A percentile compares a stretch with the other conserved stretches of the same genome.
Evolutionary conservation across 495 filamentous ascomycete genomes (phyloP).

Genomic region (Talaromyces nanjingensis): DNA sequence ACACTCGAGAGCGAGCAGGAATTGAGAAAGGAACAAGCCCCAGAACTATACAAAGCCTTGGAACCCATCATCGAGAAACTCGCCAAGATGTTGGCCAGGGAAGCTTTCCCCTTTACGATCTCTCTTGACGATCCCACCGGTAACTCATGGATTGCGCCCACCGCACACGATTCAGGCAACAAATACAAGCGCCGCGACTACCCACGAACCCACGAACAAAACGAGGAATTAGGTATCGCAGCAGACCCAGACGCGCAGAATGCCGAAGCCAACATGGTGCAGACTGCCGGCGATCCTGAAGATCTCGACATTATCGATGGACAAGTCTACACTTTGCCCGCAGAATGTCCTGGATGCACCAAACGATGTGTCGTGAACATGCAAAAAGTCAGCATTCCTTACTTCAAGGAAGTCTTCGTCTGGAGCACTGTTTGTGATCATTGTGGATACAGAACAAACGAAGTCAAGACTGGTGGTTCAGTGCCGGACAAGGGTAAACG

Average conservation of each 20-base stretch:
- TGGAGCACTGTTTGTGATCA: slow-evolving; percentile 82
- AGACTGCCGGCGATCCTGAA: slow-evolving; percentile 27
- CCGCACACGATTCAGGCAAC: slow-evolving; percentile 56
- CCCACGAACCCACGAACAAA: slow-evolving; percentile 73
- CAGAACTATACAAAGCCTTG: slow-evolving; percentile 71
- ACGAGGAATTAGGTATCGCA: slow-evolving; percentile 69
- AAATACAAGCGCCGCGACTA: slow-evolving; percentile 84
- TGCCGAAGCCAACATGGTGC: slow-evolving; percentile 17
- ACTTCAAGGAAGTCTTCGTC: slow-evolving; percentile 92
- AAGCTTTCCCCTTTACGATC: slow-evolving; percentile 79
- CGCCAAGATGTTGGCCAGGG: slow-evolving; percentile 62
- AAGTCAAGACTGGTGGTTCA: slow-evolving; percentile 93
- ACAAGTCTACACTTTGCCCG: slow-evolving; percentile 82
- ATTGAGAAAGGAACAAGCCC: slow-evolving; percentile 61
- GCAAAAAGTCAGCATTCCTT: slow-evolving; percentile 93
- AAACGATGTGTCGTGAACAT: slow-evolving; percentile 79
- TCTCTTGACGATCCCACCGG: slow-evolving; percentile 84
- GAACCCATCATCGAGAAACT: slow-evolving; percentile 63
- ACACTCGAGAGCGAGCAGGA: slow-evolving; percentile 72
- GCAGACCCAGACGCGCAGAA: slow-evolving; percentile 27
- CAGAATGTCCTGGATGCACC: slow-evolving; percentile 83
- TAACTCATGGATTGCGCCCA: slow-evolving; percentile 96
- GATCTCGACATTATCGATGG: slow-evolving; percentile 79
- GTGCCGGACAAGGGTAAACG: slow-evolving; percentile 81
- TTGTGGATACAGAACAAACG: slow-evolving; percentile 91